Evolutionary conservation across 225 moss, liverwort and hornwort species (phyloP), one percentile per base, ranked within the genome.

Genomic region (Ulota crispa): DNA sequence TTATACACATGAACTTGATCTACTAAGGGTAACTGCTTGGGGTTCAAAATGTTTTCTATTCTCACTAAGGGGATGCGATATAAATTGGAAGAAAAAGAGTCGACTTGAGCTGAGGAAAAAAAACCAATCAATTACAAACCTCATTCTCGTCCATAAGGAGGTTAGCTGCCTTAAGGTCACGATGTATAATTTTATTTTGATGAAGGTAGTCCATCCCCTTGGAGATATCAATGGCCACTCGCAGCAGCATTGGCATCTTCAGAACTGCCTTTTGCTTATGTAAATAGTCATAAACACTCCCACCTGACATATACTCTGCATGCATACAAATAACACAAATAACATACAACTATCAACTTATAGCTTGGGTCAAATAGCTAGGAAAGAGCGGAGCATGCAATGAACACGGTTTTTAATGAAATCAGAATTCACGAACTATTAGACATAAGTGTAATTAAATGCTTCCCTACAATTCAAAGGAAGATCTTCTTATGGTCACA

Each of bases 201-300:
- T 98, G 98, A 60, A 98, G 91, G 53, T 98, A 98, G 77, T 98
- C 94, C 95, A 98, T 98, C 62, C 92, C 98, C 86, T 94, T 98
- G 65, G 95, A 95, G 78, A 98, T 83, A 84, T 98, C 98, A 47
- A 91, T 83, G 9, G 95, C 95, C 21, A 92, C 92, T 86, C 93
- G 92, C 77, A 98, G 71, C 50, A 94, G 80, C 92, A 88, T 92
- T 72, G 98, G 91, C 69, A 94, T 84, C 83, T 94, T 95, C 86
- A 92, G 37, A 30, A 93, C 80, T 18, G 94, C 88, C 84, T 95
- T 95, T 70, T 98, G 94, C 79, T 98, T 93, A 83, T 95, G 98
- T 79, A 98, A 73, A 81, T 89, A 91, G 76, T 98, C 94, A 79
- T 98, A 94, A 28, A 98, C 92, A 89, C 98, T 98, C 67, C 98